A percentile compares a stretch with the other conserved stretches of the same genome.
Evolutionary conservation across 306 rosid species (phyloP).

Genomic region (Crataegus laevigata): DNA sequence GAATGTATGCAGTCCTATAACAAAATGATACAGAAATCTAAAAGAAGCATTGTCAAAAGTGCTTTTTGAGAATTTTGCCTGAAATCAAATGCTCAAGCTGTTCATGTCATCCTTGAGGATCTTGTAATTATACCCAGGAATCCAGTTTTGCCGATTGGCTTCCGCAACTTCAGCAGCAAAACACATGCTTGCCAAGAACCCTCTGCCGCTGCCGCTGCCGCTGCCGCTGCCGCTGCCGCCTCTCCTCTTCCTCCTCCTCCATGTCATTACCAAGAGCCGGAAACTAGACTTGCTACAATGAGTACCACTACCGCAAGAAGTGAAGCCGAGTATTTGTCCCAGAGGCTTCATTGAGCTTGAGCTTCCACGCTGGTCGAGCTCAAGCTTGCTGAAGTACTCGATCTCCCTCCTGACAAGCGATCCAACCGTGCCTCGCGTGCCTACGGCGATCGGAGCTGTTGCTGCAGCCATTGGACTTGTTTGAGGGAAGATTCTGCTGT

Average conservation of each 20-base stretch:
- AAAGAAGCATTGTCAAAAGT: neutral
- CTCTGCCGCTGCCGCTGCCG: neutral
- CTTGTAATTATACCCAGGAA: slow-evolving; percentile 51
- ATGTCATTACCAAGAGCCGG: slow-evolving; percentile 45
- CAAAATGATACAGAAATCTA: neutral
- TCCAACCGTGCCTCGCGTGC: slow-evolving; percentile 80
- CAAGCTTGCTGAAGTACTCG: slow-evolving; percentile 64
- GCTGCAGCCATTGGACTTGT: slow-evolving; percentile 46
- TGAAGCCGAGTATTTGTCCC: slow-evolving; percentile 22
- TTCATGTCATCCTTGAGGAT: slow-evolving; percentile 50
- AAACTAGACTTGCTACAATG: slow-evolving; percentile 40
- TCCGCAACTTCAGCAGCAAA: slow-evolving; percentile 43
- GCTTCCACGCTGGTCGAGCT: slow-evolving; percentile 38
- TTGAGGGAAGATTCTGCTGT: slow-evolving; percentile 14
- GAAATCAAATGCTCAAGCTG: slow-evolving; percentile 30
- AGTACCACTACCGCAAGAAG: neutral
- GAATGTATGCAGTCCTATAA: neutral
- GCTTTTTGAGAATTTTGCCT: neutral
- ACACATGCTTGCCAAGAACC: slow-evolving; percentile 42
- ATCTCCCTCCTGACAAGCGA: slow-evolving; percentile 69
- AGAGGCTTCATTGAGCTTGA: slow-evolving; percentile 27
- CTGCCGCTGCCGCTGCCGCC: neutral
- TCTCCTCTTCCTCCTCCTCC: slow-evolving; percentile 62
- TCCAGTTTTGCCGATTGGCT: slow-evolving; percentile 29
- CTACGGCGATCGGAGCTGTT: slow-evolving; percentile 58